Evolutionary conservation across 2,329 filamentous ascomycete species (phyloP), one percentile per base, ranked within the genome.

Genomic region (Chaetomium sp.): DNA sequence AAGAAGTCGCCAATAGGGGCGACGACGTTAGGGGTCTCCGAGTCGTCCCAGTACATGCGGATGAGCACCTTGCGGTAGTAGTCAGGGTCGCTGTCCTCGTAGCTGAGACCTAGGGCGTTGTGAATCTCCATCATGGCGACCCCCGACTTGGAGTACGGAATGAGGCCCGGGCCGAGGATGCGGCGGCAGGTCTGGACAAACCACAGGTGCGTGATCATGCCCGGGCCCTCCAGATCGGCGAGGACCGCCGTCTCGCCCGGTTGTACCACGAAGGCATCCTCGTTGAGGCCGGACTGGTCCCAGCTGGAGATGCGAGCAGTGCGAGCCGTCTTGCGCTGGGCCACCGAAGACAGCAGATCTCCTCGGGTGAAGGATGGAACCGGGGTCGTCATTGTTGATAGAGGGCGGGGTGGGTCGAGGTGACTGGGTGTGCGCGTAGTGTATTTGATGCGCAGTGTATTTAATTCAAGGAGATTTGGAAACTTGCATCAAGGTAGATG

Each of bases 11-110:
- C 47, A 27, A 49, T 49, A 1, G 47, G 47, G 11, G 47, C 47
- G 36, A 49, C 11, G 47, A 49, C 47, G 47, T 41, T 49, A 27
- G 47, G 47, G 3, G 47, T 40, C 47, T 49, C 47, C 8, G 47
- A 49, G 19, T 49, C 47, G 47, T 49, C 47, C 47, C 47, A 49
- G 27, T 40, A 49, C 47, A 49, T 49, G 19, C 47, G 47, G 47
- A 49, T 49, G 47, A 49, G 47, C 35, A 40, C 47, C 47, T 49
- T 49, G 36, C 47, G 47, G 37, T 49, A 49, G 47, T 49, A 49
- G 47, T 49, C 47, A 14, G 47, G 47, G 34, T 49, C 47, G 36
- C 47, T 49, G 36, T 49, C 47, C n/a, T 49, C 47, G 36, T 41
- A 49, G 37, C 47, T 49, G 47, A 49, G 47, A 40, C 47, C 47